Evolutionary conservation across 192 early-diverging fungal species (phyloP), one percentile per base, ranked within the genome.

Genomic region (Gigaspora rosea): DNA sequence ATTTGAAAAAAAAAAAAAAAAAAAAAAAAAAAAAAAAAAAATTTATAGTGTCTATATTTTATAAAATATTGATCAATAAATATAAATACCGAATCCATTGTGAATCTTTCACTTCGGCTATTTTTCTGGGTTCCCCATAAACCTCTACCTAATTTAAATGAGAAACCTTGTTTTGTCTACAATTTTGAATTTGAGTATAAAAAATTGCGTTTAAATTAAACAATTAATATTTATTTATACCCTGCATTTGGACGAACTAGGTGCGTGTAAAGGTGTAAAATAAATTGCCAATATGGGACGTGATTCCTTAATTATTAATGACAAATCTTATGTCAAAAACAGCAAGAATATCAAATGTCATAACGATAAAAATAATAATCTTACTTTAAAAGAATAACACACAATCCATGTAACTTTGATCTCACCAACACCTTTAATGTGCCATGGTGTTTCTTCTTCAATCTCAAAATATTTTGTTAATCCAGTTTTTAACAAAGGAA

Each of bases 81-180:
- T 51, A 32, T 49, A 49, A 62, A 47, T 85, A 90, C 88, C 81
- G 75, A 41, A 91, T 82, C 92, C 92, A 94, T 72, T 90, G 84
- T 2, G 92, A 91, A 78, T 94, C 90, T 77, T 94, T 94, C n/a
- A 86, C 85, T 22, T 73, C 70, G 0, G 92, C 86, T 18, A 78
- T 63, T 0, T 80, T 80, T 57, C 92, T 78, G 12, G 88, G 88
- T 12, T 85, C 71, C 49, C 89, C 89, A 57, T 84, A 81, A 10
- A 91, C 51, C 16, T 84, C 78, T 4, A 92, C 88, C 59, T 86
- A 3, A 76, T 72, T 16, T 77, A n/a, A 41, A 85, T n/a, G 4
- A 78, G 62, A 15, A 78, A 68, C 4, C 61, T 67, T 20, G 57
- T 69, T 49, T n/a, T 32, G 35, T 75, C 78, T 49, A 56, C 18